phyloP scores from a whole-genome alignment of 352 stramenopile species.

The Globisporangium nodosum region DNA sequence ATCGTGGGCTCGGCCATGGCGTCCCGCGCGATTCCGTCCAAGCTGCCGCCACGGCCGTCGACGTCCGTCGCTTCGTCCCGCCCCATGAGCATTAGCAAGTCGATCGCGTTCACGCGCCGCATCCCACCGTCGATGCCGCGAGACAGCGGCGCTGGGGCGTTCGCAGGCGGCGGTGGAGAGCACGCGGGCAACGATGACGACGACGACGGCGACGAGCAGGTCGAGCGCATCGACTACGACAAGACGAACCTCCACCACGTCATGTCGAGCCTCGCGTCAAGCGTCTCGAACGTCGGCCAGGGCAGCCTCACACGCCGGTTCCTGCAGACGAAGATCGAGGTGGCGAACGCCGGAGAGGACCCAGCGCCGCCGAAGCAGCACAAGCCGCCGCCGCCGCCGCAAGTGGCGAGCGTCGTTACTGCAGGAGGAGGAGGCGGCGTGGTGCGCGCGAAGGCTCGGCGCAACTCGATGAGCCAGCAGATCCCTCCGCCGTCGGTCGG shows the following conservation, averaged over 20 bases:
- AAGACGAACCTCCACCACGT: conserved; percentile 75
- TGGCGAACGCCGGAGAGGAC: conserved; percentile 4
- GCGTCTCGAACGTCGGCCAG: conserved; percentile 69
- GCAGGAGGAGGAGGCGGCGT: conserved; percentile 5
- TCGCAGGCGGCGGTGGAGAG: too few species aligned
- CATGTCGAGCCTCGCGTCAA: conserved; percentile 80
- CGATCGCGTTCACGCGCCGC: conserved; percentile 57
- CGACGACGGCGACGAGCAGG: conserved; percentile 31
- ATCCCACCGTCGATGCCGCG: conserved; percentile 17
- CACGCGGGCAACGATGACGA: conserved; percentile 10
- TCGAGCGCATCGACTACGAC: conserved; percentile 67
- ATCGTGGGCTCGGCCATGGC: conserved; percentile 5
- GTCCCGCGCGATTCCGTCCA: conserved; percentile 12
- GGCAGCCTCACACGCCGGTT: conserved; percentile 68
- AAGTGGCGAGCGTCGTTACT: conserved; percentile 1
- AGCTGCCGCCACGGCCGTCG: conserved; percentile 49
- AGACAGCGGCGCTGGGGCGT: background rate
- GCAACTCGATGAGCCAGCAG: conserved; percentile 24
- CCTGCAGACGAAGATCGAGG: conserved; percentile 35
- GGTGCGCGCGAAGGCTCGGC: conserved; percentile 22
- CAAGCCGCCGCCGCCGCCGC: conserved; percentile 12
- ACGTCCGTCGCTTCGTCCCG: conserved; percentile 36
- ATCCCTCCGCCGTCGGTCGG: conserved; percentile 2
- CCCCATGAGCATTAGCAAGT: conserved; percentile 80
- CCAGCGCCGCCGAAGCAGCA: background rate